Evolutionary conservation across 768 basidiomycete species (phyloP).

Genomic region (Amanita pallidorosea): DNA sequence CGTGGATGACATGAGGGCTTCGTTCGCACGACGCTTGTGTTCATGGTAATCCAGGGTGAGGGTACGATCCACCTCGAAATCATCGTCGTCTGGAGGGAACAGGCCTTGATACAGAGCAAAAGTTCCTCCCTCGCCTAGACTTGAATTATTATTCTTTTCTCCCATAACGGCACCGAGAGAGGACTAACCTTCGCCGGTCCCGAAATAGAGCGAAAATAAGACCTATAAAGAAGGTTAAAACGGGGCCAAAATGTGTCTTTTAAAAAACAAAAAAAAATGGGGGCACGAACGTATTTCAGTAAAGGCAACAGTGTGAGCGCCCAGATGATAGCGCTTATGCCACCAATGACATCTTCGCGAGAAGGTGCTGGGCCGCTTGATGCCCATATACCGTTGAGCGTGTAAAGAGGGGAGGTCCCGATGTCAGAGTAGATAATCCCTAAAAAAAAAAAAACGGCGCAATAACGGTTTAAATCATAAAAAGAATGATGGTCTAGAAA

Average conservation of each 20-base stretch:
- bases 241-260: no score
- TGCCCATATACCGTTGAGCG: slow-evolving; percentile 56
- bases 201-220: neutral
- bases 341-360: slow-evolving; percentile 53
- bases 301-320: slow-evolving; percentile 48
- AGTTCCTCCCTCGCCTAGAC: slow-evolving; percentile 52
- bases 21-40: slow-evolving; percentile 4
- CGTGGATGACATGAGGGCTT: slow-evolving; percentile 2
- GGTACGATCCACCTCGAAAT: slow-evolving; percentile 39
- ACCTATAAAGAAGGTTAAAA: neutral
- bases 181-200: neutral
- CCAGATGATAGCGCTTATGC: slow-evolving; percentile 56
- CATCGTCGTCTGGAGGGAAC: slow-evolving; percentile 35
- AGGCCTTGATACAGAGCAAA: slow-evolving; percentile 55
- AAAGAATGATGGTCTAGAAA: neutral
- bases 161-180: neutral
- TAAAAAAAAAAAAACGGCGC: no score
- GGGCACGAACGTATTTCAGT: slow-evolving; percentile 56
- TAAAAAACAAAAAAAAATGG: no score
- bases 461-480: neutral
- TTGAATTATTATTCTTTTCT: neutral
- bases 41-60: slow-evolving; percentile 35
- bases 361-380: slow-evolving; percentile 32
- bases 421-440: slow-evolving; percentile 41
- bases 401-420: slow-evolving; percentile 54